Base-by-base conservation (phyloP, 2,329 filamentous ascomycete genomes). In the Penicillium sp. region DNA sequence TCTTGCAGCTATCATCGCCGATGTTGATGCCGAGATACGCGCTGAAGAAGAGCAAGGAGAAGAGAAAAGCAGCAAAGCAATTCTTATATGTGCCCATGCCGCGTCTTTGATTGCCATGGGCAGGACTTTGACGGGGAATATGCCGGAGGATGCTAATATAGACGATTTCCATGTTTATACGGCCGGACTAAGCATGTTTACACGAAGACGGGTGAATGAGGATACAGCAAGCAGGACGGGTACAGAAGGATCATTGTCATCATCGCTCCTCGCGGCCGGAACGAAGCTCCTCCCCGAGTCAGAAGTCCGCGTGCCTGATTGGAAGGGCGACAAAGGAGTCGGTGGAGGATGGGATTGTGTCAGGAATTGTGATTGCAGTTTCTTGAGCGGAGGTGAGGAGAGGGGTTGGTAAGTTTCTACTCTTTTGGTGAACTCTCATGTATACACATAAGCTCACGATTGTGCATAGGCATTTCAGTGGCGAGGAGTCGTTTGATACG, bases 101-200 rank as follows among this genome's bases (percentile, higher is more conserved):
- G 94, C 94, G 3, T 85, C 87, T 11, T 83, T 97, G 66, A 97
- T 99, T 68, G 88, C 89, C 8, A 83, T 94, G 63, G 93, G 93
- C 0, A 82, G 94, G 42, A 86, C 85, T 1, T 77, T 99, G 64
- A 97, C 92, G 1, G 91, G 91, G 0, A 66, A 73, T 20, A 86
- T 93, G 81, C 92, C 92, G 0, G 81, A 84, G 0, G 84, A 88
- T 68, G 79, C 85, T 28, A 83, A 83, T 7, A 82, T 82, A 52
- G 88, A 94, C 61, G 92, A 97, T 71, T 97, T 96, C 69, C 79
- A 82, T 58, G 90, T 90, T 59, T 96, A 87, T 70, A 96, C 91
- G 1, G 93, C 90, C 67, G 87, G 89, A 0, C 70, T 96, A 64
- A 91, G 85, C 63, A 84, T 84, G 40, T 97, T 86, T 71, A 74